Conservation (phyloP, 352 stramenopile genomes). For the Paralagenidium karlingii region DNA sequence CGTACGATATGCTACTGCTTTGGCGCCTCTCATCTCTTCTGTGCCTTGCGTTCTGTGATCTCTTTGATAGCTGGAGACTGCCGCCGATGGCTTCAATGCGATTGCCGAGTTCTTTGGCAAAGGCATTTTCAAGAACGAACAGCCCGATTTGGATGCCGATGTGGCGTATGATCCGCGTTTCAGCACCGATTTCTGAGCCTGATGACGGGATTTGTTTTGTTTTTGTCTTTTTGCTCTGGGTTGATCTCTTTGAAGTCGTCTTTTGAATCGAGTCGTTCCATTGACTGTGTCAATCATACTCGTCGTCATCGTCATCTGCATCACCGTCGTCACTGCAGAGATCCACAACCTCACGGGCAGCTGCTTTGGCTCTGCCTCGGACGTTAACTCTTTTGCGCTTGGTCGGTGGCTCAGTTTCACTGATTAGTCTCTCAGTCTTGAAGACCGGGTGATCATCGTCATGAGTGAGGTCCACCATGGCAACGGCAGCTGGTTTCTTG, state of each 20-base stretch:
- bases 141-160: constrained; percentile 32
- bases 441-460: too few relatives aligned
- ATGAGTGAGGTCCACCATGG: too few relatives aligned
- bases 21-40: background rate
- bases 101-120: constrained; percentile 90
- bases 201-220: too few relatives aligned
- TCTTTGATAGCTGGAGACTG: constrained; percentile 82
- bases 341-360: constrained; percentile 15
- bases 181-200: constrained; percentile 68
- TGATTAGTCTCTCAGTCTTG: too few relatives aligned
- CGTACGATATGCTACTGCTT: background rate
- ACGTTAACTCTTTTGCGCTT: too few relatives aligned
- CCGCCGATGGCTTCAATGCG: constrained; percentile 78
- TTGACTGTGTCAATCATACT: too few relatives aligned
- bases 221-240: too few relatives aligned
- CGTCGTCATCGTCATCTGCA: constrained; percentile 11
- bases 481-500: too few relatives aligned
- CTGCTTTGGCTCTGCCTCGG: constrained; percentile 1
- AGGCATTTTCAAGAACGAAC: constrained; percentile 83
- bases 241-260: too few relatives aligned
- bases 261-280: too few relatives aligned
- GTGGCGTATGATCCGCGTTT: constrained; percentile 61
- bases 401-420: too few relatives aligned
- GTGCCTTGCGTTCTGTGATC: too few relatives aligned
- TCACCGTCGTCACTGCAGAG: constrained; percentile 27